These are phyloP conservation scores for Globisporangium rhizosaccharum DNA, from an alignment of 352 stramenopile genomes.

Conservation along the genomic window DNA sequence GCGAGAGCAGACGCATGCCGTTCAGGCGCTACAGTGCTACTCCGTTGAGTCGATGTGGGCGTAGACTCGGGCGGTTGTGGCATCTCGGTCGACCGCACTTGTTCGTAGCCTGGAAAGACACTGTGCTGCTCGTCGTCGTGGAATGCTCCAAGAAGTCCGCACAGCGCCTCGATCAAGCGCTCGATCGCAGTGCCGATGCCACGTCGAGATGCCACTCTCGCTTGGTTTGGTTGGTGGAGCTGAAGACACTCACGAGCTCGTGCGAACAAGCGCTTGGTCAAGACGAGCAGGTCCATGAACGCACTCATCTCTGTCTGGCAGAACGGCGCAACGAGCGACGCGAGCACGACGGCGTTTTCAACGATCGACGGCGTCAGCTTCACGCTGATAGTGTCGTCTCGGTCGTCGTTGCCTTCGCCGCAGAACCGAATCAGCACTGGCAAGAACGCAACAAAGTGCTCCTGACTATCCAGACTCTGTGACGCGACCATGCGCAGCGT, in stretches of 20 bases:
- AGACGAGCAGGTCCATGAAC: slow-evolving; percentile 2
- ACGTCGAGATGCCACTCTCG: no score
- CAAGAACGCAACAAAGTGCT: neutral
- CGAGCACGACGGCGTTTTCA: neutral
- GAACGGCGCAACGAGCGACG: neutral
- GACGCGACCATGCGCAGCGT: neutral
- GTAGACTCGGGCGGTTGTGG: neutral
- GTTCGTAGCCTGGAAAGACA: slow-evolving; percentile 2
- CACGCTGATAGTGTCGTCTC: no score
- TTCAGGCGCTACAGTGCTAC: neutral
- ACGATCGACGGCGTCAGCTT: neutral
- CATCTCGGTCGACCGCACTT: neutral
- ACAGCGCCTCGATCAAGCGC: neutral
- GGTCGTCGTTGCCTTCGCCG: no score
- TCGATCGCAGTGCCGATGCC: neutral
- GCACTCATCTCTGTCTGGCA: neutral
- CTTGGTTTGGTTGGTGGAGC: no score
- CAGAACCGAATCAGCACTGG: neutral
- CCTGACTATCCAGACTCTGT: neutral
- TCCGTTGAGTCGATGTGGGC: neutral
- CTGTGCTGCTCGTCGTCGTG: neutral
- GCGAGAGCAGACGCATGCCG: neutral
- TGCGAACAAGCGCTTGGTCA: neutral
- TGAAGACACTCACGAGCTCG: neutral
- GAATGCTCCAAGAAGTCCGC: slow-evolving; percentile 1